Evolutionary conservation across 1,284 basidiomycete genomes (phyloP), one percentile per base, ranked within the genome.

Genomic region (Ganoderma sinense): DNA sequence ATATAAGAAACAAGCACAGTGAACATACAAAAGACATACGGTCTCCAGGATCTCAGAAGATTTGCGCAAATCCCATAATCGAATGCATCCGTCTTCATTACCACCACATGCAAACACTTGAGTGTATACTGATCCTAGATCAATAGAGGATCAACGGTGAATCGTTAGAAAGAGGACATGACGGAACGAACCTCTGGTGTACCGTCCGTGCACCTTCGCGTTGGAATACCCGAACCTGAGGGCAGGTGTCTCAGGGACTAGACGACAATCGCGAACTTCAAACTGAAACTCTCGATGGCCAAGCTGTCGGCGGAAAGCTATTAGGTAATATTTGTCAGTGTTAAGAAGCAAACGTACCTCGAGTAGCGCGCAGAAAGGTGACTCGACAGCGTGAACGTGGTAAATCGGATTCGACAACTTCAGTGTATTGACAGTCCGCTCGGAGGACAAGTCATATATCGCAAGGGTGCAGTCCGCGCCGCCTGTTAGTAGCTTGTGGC

Each of bases 211-310:
- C 20, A 78, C 74, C 56, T 82, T 81, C 5, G 71, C 68, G 20
- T 78, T 77, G 18, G 73, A 58, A 71, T 84, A 87, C 10, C 87
- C 86, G 70, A 89, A 88, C 56, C 84, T 78, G 18, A 82, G 82
- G 4, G 83, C 77, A 39, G 71, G 69, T 43, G 75, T 72, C 39
- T 39, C 36, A 20, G 83, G 80, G 11, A 82, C 79, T 53, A 78
- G 64, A 16, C 87, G 81, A 70, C 82, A 80, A 73, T 88, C 87
- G 36, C 82, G 84, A 36, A 88, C 68, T 72, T 89, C 87, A 68
- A 86, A 87, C 71, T 88, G 87, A 39, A 82, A 79, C 71, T 88
- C 87, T 36, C 85, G 79, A 74, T 87, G 85, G 16, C 82, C 82
- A 61, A 88, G 80, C 87, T 87, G 66, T 20, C 20, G 41, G 14